These are phyloP conservation scores for Brachypodium distachyon DNA, from an alignment of 202 grass and related monocot species.

Conservation along the genomic window DNA sequence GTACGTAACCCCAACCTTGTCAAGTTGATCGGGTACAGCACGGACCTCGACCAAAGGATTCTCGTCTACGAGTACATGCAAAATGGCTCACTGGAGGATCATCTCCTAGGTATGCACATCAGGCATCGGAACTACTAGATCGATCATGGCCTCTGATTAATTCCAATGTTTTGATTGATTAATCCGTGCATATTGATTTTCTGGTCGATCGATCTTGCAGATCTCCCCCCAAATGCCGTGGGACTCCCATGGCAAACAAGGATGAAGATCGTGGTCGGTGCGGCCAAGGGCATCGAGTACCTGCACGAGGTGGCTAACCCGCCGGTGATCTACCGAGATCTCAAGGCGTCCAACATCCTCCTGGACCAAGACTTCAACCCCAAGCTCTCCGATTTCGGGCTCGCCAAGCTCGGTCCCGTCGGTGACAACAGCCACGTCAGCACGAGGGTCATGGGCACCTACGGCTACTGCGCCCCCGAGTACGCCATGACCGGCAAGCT, in stretches of 20 bases:
- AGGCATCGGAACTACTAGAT: too few species aligned
- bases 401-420: slow-evolving; percentile 76
- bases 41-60: slow-evolving; percentile 61
- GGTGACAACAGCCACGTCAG: slow-evolving; percentile 80
- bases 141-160: too few species aligned
- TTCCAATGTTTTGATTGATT: neutral
- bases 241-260: slow-evolving; percentile 63
- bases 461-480: slow-evolving; percentile 93
- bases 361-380: slow-evolving; percentile 51
- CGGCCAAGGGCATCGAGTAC: slow-evolving; percentile 83
- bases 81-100: slow-evolving; percentile 58
- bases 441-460: slow-evolving; percentile 89
- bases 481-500: slow-evolving; percentile 82
- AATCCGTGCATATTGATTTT: neutral
- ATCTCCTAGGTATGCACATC: slow-evolving; percentile 50
- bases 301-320: slow-evolving; percentile 88
- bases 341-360: slow-evolving; percentile 91
- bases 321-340: slow-evolving; percentile 83
- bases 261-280: slow-evolving; percentile 71
- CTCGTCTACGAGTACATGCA: slow-evolving; percentile 83
- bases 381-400: slow-evolving; percentile 87
- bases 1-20: slow-evolving; percentile 78
- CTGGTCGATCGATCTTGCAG: slow-evolving; percentile 8
- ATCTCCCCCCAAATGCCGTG: slow-evolving; percentile 27
- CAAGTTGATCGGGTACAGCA: slow-evolving; percentile 64